Conservation (phyloP, 345 rosid genomes). For the Angophora floribunda region DNA sequence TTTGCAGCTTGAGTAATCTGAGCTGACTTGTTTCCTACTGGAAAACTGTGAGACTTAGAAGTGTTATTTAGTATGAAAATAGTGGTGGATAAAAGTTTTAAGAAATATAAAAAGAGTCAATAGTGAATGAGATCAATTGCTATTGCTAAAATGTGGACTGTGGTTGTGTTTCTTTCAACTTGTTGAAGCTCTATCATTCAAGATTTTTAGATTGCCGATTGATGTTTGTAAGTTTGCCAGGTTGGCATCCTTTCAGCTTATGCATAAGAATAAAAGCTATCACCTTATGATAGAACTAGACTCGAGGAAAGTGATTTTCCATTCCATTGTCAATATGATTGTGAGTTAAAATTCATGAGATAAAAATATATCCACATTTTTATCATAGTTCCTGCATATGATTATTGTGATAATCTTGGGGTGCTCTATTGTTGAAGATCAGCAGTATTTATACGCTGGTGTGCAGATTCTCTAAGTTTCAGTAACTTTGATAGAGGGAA, state of each 20-base stretch:
- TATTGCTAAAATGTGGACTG: not conserved
- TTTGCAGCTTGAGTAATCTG: not conserved
- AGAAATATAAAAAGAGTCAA: not conserved
- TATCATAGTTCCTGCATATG: not conserved
- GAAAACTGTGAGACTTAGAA: not conserved
- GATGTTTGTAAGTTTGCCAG: not conserved
- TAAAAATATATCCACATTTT: not conserved
- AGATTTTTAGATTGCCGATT: not conserved
- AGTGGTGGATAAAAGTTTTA: not conserved
- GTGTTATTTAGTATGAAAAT: not conserved
- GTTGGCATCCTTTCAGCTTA: not conserved
- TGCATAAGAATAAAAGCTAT: not conserved
- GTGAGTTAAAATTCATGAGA: not conserved
- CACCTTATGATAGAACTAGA: not conserved
- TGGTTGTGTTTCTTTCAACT: not conserved
- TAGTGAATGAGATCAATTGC: not conserved
- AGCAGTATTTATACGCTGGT: not conserved
- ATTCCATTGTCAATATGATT: not conserved
- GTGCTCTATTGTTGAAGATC: not conserved
- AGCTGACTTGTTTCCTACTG: not conserved
- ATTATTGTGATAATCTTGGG: not conserved
- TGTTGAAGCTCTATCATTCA: not conserved
- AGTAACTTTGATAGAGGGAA: not conserved
- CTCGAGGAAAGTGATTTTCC: not conserved
- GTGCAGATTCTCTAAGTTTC: not conserved